Base-by-base conservation (phyloP, 2,329 filamentous ascomycete species). In the Diaporthe ilicicola region DNA sequence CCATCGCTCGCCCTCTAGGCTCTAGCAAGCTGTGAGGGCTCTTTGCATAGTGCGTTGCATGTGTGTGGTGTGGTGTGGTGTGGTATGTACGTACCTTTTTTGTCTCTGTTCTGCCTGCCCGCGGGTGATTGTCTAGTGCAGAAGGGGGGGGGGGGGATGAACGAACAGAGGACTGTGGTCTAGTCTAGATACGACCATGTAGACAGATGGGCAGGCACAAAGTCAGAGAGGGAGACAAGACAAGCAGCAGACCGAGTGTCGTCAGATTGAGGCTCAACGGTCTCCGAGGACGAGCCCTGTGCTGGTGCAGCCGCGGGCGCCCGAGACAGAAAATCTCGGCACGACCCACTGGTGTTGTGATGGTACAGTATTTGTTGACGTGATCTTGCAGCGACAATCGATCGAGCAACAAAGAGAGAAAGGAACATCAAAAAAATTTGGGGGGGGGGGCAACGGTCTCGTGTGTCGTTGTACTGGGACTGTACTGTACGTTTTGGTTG, bases 391-490 rank as follows among this genome's bases (percentile, higher is more conserved):
- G 65, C n/a, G 46, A 65, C 70, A 71, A 67, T 29, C 46, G 42
- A 51, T 62, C 62, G 51, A 39, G 44, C 42, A 22, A 65, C 24
- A 39, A 44, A 66, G 32, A 70, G 50, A 12, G 51, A 34, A 34
- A 5, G 32, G n/a, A n/a, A n/a, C n/a, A n/a, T n/a, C n/a, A n/a
- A n/a, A n/a, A n/a, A n/a, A n/a, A n/a, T n/a, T n/a, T n/a, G n/a
- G n/a, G 32, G 32, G 32, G 32, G 32, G 9, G 9, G 9, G 9
- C 32, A 34, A 34, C 32, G 32, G 29, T 54, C 55, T 64, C 68
- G 71, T 72, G 68, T 65, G 64, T 64, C 71, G 71, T 72, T 19
- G 68, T 65, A 67, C 70, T 46, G 32, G 39, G 22, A 13, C 24
- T 39, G 62, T 66, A 66, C 62, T 32, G 4, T 34, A 9, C 4